Conservation (phyloP, 306 rosid species). For the Acacia melanoxylon region DNA sequence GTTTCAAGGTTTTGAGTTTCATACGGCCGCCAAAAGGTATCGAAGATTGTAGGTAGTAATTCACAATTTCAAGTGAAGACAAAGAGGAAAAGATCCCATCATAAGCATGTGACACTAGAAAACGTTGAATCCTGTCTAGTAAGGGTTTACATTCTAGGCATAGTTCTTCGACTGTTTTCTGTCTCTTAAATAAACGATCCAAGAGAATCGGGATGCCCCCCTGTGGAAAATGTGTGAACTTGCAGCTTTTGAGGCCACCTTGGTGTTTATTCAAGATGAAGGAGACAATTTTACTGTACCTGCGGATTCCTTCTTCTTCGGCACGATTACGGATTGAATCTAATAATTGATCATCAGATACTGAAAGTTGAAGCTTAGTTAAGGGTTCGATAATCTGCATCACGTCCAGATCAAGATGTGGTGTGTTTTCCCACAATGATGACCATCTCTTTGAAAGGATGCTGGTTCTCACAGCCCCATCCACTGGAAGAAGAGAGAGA, state of each 20-base stretch:
- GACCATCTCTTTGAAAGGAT: conserved; percentile 7
- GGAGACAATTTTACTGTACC: background rate
- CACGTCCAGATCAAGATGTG: background rate
- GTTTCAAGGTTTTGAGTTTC: background rate
- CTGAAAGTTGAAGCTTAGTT: too few species aligned
- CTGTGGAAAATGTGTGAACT: conserved; percentile 1
- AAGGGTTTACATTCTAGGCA: conserved; percentile 6
- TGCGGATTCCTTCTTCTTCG: background rate
- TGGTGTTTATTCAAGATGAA: background rate
- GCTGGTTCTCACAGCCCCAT: conserved; percentile 6
- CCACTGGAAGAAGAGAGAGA: background rate
- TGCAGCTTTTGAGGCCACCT: background rate
- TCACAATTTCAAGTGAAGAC: conserved; percentile 15
- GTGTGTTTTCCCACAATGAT: background rate
- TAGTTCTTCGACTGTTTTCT: background rate
- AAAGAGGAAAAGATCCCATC: conserved; percentile 1
- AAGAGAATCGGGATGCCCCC: background rate
- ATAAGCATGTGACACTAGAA: too few species aligned
- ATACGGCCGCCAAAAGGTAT: conserved; percentile 7
- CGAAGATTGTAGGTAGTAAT: background rate
- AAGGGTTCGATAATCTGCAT: background rate
- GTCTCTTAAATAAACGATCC: background rate
- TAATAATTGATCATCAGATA: background rate
- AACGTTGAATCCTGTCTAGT: too few species aligned
- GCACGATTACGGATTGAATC: background rate